Percentiles rank a stretch among this genome's conserved stretches.
phyloP scores from a whole-genome alignment of 257 asterid genomes.

The Fraxinus americana region DNA sequence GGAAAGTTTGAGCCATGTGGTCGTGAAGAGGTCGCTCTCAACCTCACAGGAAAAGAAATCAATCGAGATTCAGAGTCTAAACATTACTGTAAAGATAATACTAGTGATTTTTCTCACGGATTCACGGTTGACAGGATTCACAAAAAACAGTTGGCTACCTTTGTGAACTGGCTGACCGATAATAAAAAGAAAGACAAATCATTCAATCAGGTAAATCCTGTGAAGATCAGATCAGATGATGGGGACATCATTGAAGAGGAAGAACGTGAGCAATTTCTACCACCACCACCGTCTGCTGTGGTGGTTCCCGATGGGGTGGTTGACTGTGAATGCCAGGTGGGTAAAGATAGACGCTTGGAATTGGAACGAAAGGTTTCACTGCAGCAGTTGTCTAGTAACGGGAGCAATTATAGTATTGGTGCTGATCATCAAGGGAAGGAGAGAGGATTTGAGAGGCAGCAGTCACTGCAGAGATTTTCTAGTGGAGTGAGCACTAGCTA shows the following conservation, averaged over 20 bases:
- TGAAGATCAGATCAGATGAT: slow-evolving; percentile 41
- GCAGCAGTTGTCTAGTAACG: slow-evolving; percentile 27
- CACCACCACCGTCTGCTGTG: slow-evolving; percentile 32
- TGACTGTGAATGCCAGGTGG: slow-evolving; percentile 21
- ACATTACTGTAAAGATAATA: slow-evolving; percentile 18
- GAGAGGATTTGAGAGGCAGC: slow-evolving; percentile 52
- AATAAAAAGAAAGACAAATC: slow-evolving; percentile 55
- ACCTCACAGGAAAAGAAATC: not conserved
- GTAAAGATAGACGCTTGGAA: not conserved
- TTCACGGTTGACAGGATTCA: slow-evolving; percentile 71
- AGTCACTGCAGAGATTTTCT: slow-evolving; percentile 66
- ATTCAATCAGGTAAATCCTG: slow-evolving; percentile 40
- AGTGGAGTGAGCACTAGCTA: slow-evolving; percentile 79
- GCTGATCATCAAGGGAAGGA: slow-evolving; percentile 38
- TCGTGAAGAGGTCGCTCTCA: slow-evolving; percentile 1
- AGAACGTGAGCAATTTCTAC: slow-evolving; percentile 42
- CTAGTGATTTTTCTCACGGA: slow-evolving; percentile 23
- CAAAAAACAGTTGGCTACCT: slow-evolving; percentile 69
- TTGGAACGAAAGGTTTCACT: slow-evolving; percentile 27
- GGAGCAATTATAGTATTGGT: slow-evolving; percentile 33
- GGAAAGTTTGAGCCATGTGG: slow-evolving; percentile 22
- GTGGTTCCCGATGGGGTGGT: slow-evolving; percentile 26
- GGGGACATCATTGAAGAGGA: slow-evolving; percentile 38
- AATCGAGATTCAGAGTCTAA: not conserved
- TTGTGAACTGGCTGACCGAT: slow-evolving; percentile 58